Conservation (phyloP, 2,329 filamentous ascomycete genomes). For the Curvularia sp. region DNA sequence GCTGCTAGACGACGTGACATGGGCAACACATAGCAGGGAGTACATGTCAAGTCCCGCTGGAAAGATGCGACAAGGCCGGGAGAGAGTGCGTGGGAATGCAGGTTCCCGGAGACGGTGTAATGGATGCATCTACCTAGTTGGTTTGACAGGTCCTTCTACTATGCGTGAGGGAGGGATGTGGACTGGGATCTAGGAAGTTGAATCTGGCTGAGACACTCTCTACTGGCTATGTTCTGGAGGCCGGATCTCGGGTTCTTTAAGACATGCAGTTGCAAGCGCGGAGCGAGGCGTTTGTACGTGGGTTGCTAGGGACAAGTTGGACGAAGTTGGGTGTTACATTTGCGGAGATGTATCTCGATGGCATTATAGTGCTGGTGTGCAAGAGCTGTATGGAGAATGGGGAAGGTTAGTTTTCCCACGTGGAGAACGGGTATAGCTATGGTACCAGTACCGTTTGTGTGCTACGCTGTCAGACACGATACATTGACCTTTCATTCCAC, state of each 20-base stretch:
- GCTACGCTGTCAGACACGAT: conserved; percentile 20
- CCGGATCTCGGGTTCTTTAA: not conserved
- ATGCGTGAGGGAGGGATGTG: not conserved
- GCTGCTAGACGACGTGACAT: not conserved
- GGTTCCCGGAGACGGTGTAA: not conserved
- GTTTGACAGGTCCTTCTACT: not conserved
- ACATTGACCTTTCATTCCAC: conserved; percentile 27
- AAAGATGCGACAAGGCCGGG: not conserved
- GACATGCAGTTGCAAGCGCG: not conserved
- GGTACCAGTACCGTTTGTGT: not conserved
- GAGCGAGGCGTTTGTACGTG: not conserved
- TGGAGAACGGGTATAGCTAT: conserved; percentile 23
- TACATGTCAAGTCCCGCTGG: not conserved
- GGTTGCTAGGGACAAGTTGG: not conserved
- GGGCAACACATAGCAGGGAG: not conserved
- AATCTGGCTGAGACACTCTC: not conserved
- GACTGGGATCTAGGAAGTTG: not conserved
- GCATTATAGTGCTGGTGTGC: not conserved
- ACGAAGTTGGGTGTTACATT: not conserved
- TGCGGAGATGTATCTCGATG: not conserved
- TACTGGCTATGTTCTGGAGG: not conserved
- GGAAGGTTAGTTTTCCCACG: conserved; percentile 21
- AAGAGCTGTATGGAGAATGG: not conserved
- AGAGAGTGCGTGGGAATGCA: not conserved
- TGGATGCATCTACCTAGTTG: not conserved